Evolutionary conservation across 805 yeast species (phyloP), one percentile per base, ranked within the genome.

Genomic region (Wickerhamiella kurtzmanii): DNA sequence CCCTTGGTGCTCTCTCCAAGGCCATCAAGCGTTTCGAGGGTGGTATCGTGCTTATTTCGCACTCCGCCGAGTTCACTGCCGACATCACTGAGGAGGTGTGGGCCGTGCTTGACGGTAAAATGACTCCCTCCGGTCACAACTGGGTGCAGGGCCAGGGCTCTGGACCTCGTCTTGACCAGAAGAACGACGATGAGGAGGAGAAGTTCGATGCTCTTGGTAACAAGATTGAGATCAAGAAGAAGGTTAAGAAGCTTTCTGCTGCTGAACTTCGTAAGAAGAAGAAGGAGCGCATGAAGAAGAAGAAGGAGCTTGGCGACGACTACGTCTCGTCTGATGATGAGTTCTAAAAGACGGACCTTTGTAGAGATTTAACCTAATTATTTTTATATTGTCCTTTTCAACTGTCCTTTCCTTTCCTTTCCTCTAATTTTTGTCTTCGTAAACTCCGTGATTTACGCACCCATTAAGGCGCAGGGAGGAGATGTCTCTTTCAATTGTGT

Each of bases 251-350:
- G 84, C 79, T 92, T 68, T 84, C 96, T 60, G 87, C 97, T 69
- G 96, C 98, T 59, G 99, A 92, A 74, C 77, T 89, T 71, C 86
- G 99, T 82, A 92, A 92, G 96, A 92, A 92, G 96, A 92, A 92
- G 96, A 92, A 92, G 95, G 98, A 92, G 77, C 87, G 99, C 82
- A 88, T 92, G 97, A 86, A 83, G 83, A 92, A 89, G 94, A 92
- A 89, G 96, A 92, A 92, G 94, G 95, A 82, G 73, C 72, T 88
- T 69, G 97, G 97, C 79, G 98, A 92, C 69, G 97, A 92, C 72
- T 94, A 92, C 71, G 96, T 87, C 61, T 89, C 97, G 56, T 92
- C 95, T 63, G 96, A 88, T 62, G 98, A 89, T 49, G 92, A 81
- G 62, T 74, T 78, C 58, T 82, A 80, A 75, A 35, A 15, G 6